A percentile compares a stretch with the other conserved stretches of the same genome.
phyloP scores from a whole-genome alignment of 2,329 filamentous ascomycete species.

The Didymellaceae sp. region DNA sequence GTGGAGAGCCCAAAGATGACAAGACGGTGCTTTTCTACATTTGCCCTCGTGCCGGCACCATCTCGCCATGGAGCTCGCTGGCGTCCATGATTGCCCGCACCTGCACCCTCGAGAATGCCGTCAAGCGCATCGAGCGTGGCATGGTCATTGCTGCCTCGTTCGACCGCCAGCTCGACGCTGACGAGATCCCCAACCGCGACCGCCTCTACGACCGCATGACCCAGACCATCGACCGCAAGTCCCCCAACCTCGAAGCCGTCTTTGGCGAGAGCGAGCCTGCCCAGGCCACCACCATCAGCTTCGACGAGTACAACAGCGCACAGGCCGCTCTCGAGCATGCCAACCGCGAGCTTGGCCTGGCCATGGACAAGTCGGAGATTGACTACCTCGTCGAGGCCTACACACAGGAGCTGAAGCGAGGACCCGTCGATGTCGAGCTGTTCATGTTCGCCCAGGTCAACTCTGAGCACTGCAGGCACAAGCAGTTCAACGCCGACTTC shows the following conservation, averaged over 20 bases:
- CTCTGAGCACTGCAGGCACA: constrained; percentile 88
- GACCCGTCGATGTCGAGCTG: constrained; percentile 88
- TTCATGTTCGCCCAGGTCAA: constrained; percentile 99
- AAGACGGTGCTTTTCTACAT: constrained; percentile 71
- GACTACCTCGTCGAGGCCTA: constrained; percentile 91
- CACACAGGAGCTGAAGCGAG: constrained; percentile 66
- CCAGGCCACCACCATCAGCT: constrained; percentile 76
- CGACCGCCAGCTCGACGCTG: constrained; percentile 58
- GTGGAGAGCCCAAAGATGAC: constrained; percentile 58
- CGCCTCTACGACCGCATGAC: constrained; percentile 94
- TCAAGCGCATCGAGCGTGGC: constrained; percentile 84
- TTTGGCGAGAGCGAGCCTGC: constrained; percentile 73
- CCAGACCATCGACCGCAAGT: constrained; percentile 72
- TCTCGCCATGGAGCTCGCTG: constrained; percentile 97
- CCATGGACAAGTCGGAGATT: constrained; percentile 86
- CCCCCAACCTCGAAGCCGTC: constrained; percentile 75
- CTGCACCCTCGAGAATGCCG: constrained; percentile 76
- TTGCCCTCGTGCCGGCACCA: constrained; percentile 77
- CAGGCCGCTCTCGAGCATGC: constrained; percentile 78
- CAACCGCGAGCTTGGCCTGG: constrained; percentile 83
- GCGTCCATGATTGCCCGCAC: constrained; percentile 93
- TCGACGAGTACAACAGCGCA: constrained; percentile 68
- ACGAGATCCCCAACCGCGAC: constrained; percentile 68
- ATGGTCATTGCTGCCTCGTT: constrained; percentile 74
- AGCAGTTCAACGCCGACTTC: constrained; percentile 97